Base-by-base conservation (phyloP, 2,329 filamentous ascomycete genomes). In the Phialocephala subalpina region DNA sequence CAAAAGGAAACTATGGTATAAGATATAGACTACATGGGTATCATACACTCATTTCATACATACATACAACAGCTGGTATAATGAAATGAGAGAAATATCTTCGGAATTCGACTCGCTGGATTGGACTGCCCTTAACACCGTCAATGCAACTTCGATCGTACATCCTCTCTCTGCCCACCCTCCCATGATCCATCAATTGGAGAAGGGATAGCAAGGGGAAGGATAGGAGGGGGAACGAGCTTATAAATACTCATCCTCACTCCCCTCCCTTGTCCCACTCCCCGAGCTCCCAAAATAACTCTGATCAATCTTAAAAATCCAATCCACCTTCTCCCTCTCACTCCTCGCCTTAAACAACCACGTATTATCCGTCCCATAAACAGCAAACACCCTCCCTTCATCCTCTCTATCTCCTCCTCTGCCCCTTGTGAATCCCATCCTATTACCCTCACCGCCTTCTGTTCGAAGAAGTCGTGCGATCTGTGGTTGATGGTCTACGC, bases 251-350 rank as follows among this genome's bases (percentile, higher is more conserved):
- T 61, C 45, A 53, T 66, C 62, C 11, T 68, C 71, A 57, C 63
- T 66, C 11, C 57, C 67, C 45, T 59, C 56, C 11, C 63, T 63
- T 38, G 63, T 72, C 2, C 64, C 69, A 38, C 59, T 69, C 12
- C 71, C 70, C 22, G 68, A 66, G 35, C 67, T 68, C 7, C 75
- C 74, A 63, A 78, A 77, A 70, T 77, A 78, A 38, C 72, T 74
- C 82, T 97, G 92, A 79, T 99, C 96, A 73, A 99, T 93, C 75
- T 92, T 91, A 78, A 97, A 87, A 73, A 99, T 97, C 96, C 96
- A 99, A 78, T 98, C 96, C 73, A 94, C 90, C 83, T 97, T 97
- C 78, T 97, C 94, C 58, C 90, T 86, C 81, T 97, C 95, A 73
- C 89, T 95, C 65, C 94, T 86, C 27, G 94, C 92, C 16, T 94